A percentile compares a stretch with the other conserved stretches of the same genome.
Evolutionary conservation across 768 basidiomycete species (phyloP).

Genomic region (Tubosaeta sp.): DNA sequence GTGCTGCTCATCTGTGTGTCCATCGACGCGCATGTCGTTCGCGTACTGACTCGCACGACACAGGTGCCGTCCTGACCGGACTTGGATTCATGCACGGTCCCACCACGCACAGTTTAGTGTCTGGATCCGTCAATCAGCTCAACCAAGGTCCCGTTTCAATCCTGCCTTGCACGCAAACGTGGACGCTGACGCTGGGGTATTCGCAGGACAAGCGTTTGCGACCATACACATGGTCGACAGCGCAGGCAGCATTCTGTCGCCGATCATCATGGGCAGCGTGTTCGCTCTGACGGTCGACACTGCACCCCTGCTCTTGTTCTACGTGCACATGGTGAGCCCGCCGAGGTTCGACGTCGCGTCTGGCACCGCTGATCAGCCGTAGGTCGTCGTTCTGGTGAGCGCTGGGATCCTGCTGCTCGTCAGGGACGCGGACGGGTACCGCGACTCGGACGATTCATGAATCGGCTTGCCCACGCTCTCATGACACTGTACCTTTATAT

Average conservation of each 20-base stretch:
- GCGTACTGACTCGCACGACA: not conserved
- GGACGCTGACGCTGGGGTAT: not conserved
- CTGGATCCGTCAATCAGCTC: constrained; percentile 24
- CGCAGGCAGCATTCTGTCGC: constrained; percentile 21
- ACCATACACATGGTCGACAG: constrained; percentile 25
- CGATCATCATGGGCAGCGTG: constrained; percentile 29
- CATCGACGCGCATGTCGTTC: not conserved
- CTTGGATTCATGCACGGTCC: constrained; percentile 14
- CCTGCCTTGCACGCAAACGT: too few species aligned
- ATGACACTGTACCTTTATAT: not conserved
- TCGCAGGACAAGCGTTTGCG: constrained; percentile 27
- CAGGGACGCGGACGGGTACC: constrained; percentile 20
- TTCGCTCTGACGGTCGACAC: constrained; percentile 22
- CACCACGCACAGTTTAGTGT: constrained; percentile 22
- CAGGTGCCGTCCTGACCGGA: constrained; percentile 20
- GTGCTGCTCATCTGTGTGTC: constrained; percentile 12
- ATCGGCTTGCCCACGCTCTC: not conserved
- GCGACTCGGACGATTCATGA: constrained; percentile 5
- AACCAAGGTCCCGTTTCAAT: constrained; percentile 21
- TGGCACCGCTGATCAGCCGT: not conserved
- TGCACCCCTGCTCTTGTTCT: constrained; percentile 20
- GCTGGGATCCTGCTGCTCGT: constrained; percentile 19
- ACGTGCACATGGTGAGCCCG: constrained; percentile 21
- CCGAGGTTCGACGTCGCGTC: not conserved
- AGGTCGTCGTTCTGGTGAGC: constrained; percentile 19